Evolutionary conservation across 768 basidiomycete genomes (phyloP).

Genomic region (Lanmaoa pseudosensibilis): DNA sequence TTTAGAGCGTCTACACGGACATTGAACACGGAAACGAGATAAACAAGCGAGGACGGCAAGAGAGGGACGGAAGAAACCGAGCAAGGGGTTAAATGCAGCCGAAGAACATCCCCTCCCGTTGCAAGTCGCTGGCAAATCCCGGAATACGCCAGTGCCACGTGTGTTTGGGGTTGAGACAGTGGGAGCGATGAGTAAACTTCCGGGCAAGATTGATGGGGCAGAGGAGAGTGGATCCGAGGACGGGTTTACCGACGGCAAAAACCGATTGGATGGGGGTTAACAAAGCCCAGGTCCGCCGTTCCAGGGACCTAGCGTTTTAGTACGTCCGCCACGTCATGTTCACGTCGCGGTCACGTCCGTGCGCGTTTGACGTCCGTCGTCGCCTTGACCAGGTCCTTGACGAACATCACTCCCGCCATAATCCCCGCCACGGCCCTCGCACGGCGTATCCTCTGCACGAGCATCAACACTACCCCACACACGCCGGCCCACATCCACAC

Average conservation of each 20-base stretch:
- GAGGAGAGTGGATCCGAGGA: background rate
- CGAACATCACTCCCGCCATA: background rate
- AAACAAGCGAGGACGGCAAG: too few species aligned
- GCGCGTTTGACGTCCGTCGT: background rate
- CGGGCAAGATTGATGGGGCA: background rate
- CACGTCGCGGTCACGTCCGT: background rate
- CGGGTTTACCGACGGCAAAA: background rate
- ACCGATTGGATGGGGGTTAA: background rate
- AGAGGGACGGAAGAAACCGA: too few species aligned
- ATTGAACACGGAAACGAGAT: too few species aligned
- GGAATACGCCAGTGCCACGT: background rate
- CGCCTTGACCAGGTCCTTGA: background rate
- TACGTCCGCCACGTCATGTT: background rate
- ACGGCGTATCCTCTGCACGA: slow-evolving; percentile 11
- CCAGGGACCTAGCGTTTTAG: too few species aligned
- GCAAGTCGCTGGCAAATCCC: background rate
- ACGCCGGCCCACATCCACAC: slow-evolving; percentile 22
- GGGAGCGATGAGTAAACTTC: background rate
- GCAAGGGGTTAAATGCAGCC: background rate
- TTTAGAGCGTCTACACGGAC: too few species aligned
- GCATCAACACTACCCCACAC: slow-evolving; percentile 34
- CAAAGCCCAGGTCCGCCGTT: too few species aligned
- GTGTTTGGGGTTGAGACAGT: background rate
- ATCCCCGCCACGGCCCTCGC: background rate
- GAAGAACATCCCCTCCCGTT: background rate